Percentiles rank a stretch among this genome's conserved stretches.
Conservation (phyloP, 306 rosid species). For the Prunus padus region DNA sequence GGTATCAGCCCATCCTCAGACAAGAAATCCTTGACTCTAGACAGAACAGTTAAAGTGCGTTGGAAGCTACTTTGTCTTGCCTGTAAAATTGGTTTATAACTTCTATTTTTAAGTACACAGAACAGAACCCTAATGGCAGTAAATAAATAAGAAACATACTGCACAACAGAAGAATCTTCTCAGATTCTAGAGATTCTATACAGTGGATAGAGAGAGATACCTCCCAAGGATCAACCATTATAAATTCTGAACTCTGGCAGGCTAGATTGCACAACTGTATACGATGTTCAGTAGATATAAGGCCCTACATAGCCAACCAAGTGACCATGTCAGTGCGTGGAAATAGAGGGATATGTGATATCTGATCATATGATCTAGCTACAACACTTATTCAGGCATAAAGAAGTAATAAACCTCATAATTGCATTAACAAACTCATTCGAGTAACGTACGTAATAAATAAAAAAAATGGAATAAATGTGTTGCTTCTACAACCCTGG, state of each 20-base stretch:
- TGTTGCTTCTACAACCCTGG: background rate
- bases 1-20: conserved; percentile 49
- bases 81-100: conserved; percentile 39
- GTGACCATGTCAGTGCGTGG: conserved; percentile 19
- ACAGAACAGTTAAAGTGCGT: conserved; percentile 61
- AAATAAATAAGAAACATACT: background rate
- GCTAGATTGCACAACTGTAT: conserved; percentile 61
- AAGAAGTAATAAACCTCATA: background rate
- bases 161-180: background rate
- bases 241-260: conserved; percentile 68
- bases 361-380: background rate
- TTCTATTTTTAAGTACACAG: conserved; percentile 10
- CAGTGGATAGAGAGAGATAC: conserved; percentile 32
- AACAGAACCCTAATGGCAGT: background rate
- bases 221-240: conserved; percentile 99
- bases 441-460: background rate
- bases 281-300: conserved; percentile 74
- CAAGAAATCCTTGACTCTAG: conserved; percentile 57
- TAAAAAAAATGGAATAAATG: conserved; percentile 4
- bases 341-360: background rate
- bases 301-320: conserved; percentile 41
- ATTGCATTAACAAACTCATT: conserved; percentile 1
- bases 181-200: conserved; percentile 3
- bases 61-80: conserved; percentile 72
- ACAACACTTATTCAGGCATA: background rate